Evolutionary conservation across 441 rosid genomes (phyloP).

Genomic region (Populus tomentosa): DNA sequence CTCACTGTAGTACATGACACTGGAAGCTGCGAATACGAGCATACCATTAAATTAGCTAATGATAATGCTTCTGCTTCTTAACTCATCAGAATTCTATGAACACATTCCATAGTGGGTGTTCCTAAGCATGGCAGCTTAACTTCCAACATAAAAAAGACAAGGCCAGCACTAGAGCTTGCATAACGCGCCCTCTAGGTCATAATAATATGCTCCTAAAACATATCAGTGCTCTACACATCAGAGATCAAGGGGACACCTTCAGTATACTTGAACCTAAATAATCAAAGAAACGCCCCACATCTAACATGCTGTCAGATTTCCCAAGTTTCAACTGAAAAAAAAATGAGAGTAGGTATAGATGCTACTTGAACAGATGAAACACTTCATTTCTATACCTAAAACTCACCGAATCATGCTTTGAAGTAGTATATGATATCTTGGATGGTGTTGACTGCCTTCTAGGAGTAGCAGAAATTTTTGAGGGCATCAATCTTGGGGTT

Average conservation of each 20-base stretch:
- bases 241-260: not conserved
- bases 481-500: constrained; percentile 41
- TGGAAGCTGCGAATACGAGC: constrained; percentile 50
- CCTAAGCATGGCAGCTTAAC: not conserved
- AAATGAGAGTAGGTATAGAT: too few relatives aligned
- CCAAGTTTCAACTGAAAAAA: not conserved
- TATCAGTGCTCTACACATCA: not conserved
- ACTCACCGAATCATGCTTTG: constrained; percentile 53
- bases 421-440: constrained; percentile 32
- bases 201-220: not conserved
- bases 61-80: not conserved
- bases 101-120: not conserved
- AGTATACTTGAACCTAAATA: not conserved
- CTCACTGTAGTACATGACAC: constrained; percentile 33
- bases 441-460: constrained; percentile 38
- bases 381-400: not conserved
- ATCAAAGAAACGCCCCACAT: not conserved
- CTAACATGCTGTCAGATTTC: not conserved
- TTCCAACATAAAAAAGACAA: not conserved
- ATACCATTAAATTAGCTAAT: not conserved
- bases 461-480: constrained; percentile 36
- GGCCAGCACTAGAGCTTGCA: not conserved
- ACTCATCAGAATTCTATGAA: not conserved
- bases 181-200: not conserved
- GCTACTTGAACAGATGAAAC: constrained; percentile 3